Base-by-base conservation (phyloP, 202 grass and related monocot species). In the Bolboschoenoplectus hybrid region DNA sequence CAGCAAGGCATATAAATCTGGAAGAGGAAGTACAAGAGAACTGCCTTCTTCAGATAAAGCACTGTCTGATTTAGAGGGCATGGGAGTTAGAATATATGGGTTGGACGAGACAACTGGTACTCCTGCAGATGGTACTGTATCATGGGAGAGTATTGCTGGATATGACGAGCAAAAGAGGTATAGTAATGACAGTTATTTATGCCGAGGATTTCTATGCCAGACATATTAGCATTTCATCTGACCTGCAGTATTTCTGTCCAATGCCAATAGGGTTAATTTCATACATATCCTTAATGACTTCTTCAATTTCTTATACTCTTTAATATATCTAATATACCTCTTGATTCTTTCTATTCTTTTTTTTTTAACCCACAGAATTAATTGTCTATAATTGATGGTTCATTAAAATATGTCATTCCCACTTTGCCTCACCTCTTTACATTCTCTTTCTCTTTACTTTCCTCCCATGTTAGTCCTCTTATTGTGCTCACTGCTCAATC, bases 111-210 rank as follows among this genome's bases (percentile, higher is more conserved):
- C 90, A 84, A 90, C 91, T 86, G 92, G 93, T 89, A 45, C 87
- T 81, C 91, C 96, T 67, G 77, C 83, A 74, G 93, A 98, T 89
- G 93, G 89, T 64, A 92, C 84, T 75, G 85, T 98, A 69, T 86
- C 93, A 56, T 98, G 96, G 96, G 93, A 98, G 32, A 94, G 86
- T 63, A 92, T 98, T 89, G 96, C 91, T 35, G 96, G 96, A 84
- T 98, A 94, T 89, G 89, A 95, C 52, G 84, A 80, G 74, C 93
- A 98, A 82, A 98, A 98, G 87, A 91, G 93, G 96, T 92, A 92
- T 52, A 40, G 63, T 74, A 52, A 7, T 12, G 7, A 43, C 16
- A 62, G 34, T 62, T 84, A 38, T 71, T 16, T 77, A 86, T 13
- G 60, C 12, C 0, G 11, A 57, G 50, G 51, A 13, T 78, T 57